A percentile compares a stretch with the other conserved stretches of the same genome.
Evolutionary conservation across 2,329 filamentous ascomycete species (phyloP).

Genomic region (Calonectria henricotiae): DNA sequence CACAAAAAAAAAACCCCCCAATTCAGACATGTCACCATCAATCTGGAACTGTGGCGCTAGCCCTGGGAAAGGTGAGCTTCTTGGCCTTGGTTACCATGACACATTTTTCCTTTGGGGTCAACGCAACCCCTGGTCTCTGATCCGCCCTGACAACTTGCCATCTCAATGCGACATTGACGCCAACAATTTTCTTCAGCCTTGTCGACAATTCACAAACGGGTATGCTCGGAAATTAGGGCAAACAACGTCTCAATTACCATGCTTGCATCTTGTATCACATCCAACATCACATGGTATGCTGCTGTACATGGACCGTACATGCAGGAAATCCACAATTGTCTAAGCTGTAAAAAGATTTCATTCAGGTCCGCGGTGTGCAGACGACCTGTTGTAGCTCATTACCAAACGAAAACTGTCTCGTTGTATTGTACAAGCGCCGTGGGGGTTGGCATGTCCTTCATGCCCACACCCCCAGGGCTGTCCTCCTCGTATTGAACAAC

Average conservation of each 20-base stretch:
- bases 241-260: neutral
- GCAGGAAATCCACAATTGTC: neutral
- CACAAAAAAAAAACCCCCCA: neutral
- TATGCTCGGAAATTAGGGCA: neutral
- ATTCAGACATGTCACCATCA: conserved; percentile 19
- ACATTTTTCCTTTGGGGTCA: conserved; percentile 35
- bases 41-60: conserved; percentile 7
- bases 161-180: conserved; percentile 21
- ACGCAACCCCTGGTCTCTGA: conserved; percentile 23
- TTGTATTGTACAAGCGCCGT: conserved; percentile 54
- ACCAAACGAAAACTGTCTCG: conserved; percentile 52
- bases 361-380: conserved; percentile 45
- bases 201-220: neutral
- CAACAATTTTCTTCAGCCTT: conserved; percentile 24
- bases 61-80: conserved; percentile 13
- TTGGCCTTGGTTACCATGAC: conserved; percentile 23
- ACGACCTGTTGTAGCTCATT: conserved; percentile 51
- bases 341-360: conserved; percentile 50
- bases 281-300: neutral
- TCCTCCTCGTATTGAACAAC: conserved; percentile 45
- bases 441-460: conserved; percentile 46
- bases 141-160: conserved; percentile 29
- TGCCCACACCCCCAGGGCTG: conserved; percentile 44
- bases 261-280: neutral
- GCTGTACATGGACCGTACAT: neutral